Evolutionary conservation across 208 protist species (phyloP).

Genomic region (Trypanosoma grayi): DNA sequence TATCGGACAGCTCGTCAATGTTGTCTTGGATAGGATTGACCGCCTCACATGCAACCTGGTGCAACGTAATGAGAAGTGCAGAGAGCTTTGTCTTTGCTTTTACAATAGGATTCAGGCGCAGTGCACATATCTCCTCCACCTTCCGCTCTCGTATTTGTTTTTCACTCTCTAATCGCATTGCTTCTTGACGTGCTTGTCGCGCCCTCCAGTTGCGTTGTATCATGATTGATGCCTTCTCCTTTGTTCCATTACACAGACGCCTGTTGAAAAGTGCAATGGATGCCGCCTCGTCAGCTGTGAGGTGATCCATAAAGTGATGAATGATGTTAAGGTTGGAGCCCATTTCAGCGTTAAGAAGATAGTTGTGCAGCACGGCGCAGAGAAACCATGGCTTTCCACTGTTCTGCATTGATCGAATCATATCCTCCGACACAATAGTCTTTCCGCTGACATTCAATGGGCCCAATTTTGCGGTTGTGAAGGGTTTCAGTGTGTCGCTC

Average conservation of each 20-base stretch:
- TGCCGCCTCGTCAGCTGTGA: conserved; percentile 70
- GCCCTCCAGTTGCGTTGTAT: conserved; percentile 84
- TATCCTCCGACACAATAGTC: conserved; percentile 55
- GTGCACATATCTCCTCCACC: conserved; percentile 71
- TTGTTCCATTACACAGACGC: conserved; percentile 49
- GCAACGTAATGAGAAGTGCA: conserved; percentile 74
- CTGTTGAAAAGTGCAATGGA: conserved; percentile 70
- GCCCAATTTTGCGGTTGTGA: conserved; percentile 58
- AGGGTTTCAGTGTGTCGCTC: conserved; percentile 67
- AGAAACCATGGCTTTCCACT: conserved; percentile 76
- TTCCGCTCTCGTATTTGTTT: conserved; percentile 59
- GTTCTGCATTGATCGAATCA: conserved; percentile 59
- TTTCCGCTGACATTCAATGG: conserved; percentile 45
- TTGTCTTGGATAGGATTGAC: conserved; percentile 49
- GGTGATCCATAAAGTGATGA: conserved; percentile 52
- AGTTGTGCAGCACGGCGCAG: conserved; percentile 65
- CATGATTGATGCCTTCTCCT: conserved; percentile 61
- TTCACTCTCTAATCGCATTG: conserved; percentile 26
- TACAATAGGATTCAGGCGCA: conserved; percentile 66
- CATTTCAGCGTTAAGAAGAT: conserved; percentile 77
- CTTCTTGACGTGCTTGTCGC: conserved; percentile 41
- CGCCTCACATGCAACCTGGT: conserved; percentile 39
- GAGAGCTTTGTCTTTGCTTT: conserved; percentile 58
- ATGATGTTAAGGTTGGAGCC: conserved; percentile 77
- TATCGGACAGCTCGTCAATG: conserved; percentile 41